Evolutionary conservation across 164 flowering plant species (phyloP).

Genomic region (Berberis thunbergii): DNA sequence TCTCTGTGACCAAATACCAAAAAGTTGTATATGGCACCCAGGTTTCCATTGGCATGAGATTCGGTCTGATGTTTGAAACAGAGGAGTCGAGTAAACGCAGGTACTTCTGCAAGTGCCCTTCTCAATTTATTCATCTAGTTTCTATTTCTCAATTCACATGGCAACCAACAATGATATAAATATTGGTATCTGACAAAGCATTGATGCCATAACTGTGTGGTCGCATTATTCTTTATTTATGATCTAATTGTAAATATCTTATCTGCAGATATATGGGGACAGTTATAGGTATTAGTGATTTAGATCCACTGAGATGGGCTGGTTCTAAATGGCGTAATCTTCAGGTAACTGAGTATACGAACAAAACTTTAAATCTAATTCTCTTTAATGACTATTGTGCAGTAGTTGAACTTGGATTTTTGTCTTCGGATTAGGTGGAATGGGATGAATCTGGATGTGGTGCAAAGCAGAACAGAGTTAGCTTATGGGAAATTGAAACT

Average conservation of each 20-base stretch:
- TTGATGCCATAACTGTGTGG: no score
- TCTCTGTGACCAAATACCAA: conserved; percentile 61
- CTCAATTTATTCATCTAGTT: not conserved
- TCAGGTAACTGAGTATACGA: conserved; percentile 39
- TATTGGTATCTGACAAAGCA: no score
- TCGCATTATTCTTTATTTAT: no score
- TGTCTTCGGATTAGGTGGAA: conserved; percentile 55
- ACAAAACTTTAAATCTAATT: no score
- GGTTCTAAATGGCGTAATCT: conserved; percentile 96
- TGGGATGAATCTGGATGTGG: conserved; percentile 94
- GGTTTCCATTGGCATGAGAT: conserved; percentile 88
- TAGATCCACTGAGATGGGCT: conserved; percentile 94
- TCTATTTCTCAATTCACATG: not conserved
- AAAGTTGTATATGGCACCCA: conserved; percentile 74
- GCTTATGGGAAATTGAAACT: conserved; percentile 93
- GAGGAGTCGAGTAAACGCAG: conserved; percentile 96
- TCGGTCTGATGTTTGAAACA: conserved; percentile 99
- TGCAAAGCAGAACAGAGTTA: conserved; percentile 75
- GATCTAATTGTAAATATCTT: no score
- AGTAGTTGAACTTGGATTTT: no score
- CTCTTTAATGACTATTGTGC: no score
- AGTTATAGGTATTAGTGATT: conserved; percentile 64
- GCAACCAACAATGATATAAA: no score
- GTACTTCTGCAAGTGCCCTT: conserved; percentile 22
- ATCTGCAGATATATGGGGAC: conserved; percentile 92